A percentile compares a stretch with the other conserved stretches of the same genome.
Conservation (phyloP, 177 flowering plant species). For the Telopea speciosissima region DNA sequence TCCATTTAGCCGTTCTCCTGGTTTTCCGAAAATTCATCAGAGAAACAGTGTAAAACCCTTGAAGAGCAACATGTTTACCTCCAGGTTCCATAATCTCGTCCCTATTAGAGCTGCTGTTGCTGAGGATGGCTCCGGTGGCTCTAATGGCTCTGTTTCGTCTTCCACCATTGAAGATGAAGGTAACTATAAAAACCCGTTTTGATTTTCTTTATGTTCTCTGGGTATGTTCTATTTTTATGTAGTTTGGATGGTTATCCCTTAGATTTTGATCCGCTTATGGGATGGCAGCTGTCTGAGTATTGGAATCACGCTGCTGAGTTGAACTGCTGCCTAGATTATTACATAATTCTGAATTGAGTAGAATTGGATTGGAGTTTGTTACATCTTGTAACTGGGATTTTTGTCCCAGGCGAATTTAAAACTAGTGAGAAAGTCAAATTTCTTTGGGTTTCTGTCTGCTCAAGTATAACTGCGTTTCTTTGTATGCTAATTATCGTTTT, state of each 20-base stretch:
- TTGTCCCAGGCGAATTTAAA: neutral
- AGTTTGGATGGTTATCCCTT: neutral
- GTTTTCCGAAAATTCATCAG: conserved; percentile 18
- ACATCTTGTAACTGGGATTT: neutral
- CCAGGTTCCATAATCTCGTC: conserved; percentile 35
- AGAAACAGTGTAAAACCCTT: conserved; percentile 8
- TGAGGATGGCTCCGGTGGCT: conserved; percentile 35
- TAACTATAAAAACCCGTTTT: conserved; percentile 7
- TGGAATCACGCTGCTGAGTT: neutral
- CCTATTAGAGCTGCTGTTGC: conserved; percentile 27
- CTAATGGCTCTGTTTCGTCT: conserved; percentile 36
- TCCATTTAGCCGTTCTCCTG: conserved; percentile 21
- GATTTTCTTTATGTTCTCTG: neutral
- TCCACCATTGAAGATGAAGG: conserved; percentile 40
- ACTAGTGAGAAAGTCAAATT: neutral
- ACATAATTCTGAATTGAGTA: neutral
- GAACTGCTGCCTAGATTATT: too few species aligned
- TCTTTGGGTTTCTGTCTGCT: neutral
- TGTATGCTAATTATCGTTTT: neutral
- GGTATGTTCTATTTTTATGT: neutral
- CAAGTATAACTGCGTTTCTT: too few species aligned
- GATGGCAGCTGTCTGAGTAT: neutral
- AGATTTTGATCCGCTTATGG: neutral
- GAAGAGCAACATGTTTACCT: conserved; percentile 11
- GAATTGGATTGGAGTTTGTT: neutral